A percentile compares a stretch with the other conserved stretches of the same genome.
Evolutionary conservation across 2,329 filamentous ascomycete genomes (phyloP).

Genomic region (Pestalotiopsis fici): DNA sequence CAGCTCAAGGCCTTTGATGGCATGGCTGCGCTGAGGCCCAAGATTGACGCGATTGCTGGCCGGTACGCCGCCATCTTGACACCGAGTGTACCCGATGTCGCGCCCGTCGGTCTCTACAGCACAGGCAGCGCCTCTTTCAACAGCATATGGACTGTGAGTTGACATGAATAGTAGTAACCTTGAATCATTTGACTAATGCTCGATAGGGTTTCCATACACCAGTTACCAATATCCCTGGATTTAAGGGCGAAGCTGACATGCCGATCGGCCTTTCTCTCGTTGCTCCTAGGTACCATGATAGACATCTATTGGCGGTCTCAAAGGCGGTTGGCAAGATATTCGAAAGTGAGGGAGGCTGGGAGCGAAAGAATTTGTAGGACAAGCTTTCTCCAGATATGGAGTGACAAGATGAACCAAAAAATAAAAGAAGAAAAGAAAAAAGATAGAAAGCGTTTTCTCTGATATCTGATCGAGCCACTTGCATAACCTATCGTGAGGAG

Average conservation of each 20-base stretch:
- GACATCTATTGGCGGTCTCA: slow-evolving; percentile 38
- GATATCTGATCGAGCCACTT: too few relatives aligned
- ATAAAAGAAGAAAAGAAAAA: not conserved
- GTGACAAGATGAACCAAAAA: not conserved
- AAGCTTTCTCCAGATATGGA: not conserved
- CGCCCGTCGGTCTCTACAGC: slow-evolving; percentile 50
- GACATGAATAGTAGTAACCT: not conserved
- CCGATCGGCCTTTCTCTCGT: slow-evolving; percentile 61
- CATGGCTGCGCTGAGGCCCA: slow-evolving; percentile 52
- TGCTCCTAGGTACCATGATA: slow-evolving; percentile 44
- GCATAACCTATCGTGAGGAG: too few relatives aligned
- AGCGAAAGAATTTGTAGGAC: slow-evolving; percentile 11
- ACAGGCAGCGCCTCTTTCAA: slow-evolving; percentile 59
- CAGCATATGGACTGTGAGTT: slow-evolving; percentile 51
- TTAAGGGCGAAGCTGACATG: slow-evolving; percentile 55
- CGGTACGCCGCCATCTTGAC: slow-evolving; percentile 57
- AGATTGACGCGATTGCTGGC: slow-evolving; percentile 52
- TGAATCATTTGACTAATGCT: not conserved
- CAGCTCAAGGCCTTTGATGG: slow-evolving; percentile 57
- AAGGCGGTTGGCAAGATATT: slow-evolving; percentile 40
- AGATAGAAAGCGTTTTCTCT: too few relatives aligned
- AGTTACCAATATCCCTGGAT: slow-evolving; percentile 65
- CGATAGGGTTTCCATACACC: slow-evolving; percentile 55
- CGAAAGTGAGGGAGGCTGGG: slow-evolving; percentile 36
- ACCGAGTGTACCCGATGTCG: slow-evolving; percentile 61